Evolutionary conservation across 495 filamentous ascomycete genomes (phyloP).

Genomic region (Lasiosphaeriaceae sp.): DNA sequence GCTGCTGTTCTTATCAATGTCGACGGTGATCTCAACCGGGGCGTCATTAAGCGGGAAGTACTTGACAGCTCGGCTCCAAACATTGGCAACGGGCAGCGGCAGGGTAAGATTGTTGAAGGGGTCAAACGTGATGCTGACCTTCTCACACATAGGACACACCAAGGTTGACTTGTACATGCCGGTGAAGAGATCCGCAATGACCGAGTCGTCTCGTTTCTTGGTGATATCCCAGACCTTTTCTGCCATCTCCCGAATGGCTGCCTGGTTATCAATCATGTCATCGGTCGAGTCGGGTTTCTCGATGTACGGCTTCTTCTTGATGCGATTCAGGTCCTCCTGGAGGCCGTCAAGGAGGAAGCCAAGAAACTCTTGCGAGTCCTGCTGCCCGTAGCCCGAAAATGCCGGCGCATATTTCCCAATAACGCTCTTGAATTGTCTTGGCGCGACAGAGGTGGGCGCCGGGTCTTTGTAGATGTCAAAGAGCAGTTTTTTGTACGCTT

Average conservation of each 20-base stretch:
- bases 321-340: conserved; percentile 90
- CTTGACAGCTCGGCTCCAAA: conserved; percentile 67
- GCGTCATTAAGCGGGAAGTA: conserved; percentile 65
- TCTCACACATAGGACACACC: conserved; percentile 82
- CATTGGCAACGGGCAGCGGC: conserved; percentile 78
- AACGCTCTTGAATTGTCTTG: conserved; percentile 71
- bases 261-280: conserved; percentile 82
- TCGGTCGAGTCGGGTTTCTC: conserved; percentile 98
- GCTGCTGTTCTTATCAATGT: conserved; percentile 77
- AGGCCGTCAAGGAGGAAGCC: conserved; percentile 92
- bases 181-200: conserved; percentile 90
- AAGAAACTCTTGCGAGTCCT: conserved; percentile 97
- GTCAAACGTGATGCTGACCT: conserved; percentile 98
- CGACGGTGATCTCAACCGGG: conserved; percentile 71
- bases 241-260: conserved; percentile 75
- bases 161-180: conserved; percentile 98
- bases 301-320: conserved; percentile 94
- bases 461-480: conserved; percentile 66
- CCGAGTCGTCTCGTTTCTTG: conserved; percentile 87
- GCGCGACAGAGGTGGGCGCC: conserved; percentile 59
- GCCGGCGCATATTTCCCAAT: conserved; percentile 75
- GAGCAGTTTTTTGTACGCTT: conserved; percentile 70
- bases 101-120: conserved; percentile 93
- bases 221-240: conserved; percentile 87
- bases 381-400: conserved; percentile 93